Base-by-base conservation (phyloP, 2,329 filamentous ascomycete species). In the Aspergillus novofumigatus region DNA sequence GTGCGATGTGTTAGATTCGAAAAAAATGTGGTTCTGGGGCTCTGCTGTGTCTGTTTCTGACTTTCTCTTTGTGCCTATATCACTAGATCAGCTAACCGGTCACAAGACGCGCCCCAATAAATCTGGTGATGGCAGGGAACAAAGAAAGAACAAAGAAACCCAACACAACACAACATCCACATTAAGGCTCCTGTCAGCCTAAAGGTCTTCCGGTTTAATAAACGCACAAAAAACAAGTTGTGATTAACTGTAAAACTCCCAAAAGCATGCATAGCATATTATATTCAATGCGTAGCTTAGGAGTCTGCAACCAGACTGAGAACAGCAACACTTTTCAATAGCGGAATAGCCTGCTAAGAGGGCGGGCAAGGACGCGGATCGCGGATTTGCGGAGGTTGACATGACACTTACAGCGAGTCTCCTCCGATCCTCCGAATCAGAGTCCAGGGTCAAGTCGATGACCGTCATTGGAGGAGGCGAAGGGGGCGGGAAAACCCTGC, bases 381-480 rank as follows among this genome's bases (percentile, higher is more conserved):
- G 17, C 23, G 9, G 28, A 4, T 23, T 29, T 26, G 6, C 8
- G n/a, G 47, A 26, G 4, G 8, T 26, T 48, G 52, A 17, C 3
- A 25, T 14, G 20, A 29, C 20, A 23, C 28, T 54, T n/a, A 25
- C 23, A 49, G 20, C 9, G 38, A 42, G 8, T 21, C 47, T 20
- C 44, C 45, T 56, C 54, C 59, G 55, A 21, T 60, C 60, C 21
- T 66, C 66, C 1, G 64, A 55, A 41, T 68, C 65, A 3, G 64
- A 69, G 45, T 70, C 66, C 29, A 52, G 41, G 0, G 66, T 70
- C 14, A 70, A 49, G 50, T 70, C 67, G 20, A 69, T 66, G 6
- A 68, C 57, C 65, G 65, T 69, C 4, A 26, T 55, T 32, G 26
- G 28, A 20, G 41, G 38, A 26, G 26, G 5, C 14, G 10, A 11